phyloP scores from a whole-genome alignment of 495 filamentous ascomycete species.

The Talaromyces borbonicus region DNA sequence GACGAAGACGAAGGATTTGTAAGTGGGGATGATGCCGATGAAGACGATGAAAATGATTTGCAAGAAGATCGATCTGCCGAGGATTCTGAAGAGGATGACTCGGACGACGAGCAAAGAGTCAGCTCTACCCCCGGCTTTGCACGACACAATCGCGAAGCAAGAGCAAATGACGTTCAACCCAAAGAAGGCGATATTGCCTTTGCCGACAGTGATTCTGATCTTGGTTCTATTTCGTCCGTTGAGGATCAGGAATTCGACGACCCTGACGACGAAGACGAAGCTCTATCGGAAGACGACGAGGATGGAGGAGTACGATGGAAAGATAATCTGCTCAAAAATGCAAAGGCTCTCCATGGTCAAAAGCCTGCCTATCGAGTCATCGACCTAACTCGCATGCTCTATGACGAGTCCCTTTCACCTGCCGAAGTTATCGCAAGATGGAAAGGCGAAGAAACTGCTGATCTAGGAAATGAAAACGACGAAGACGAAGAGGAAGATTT shows the following conservation, averaged over 20 bases:
- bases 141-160: slow-evolving; percentile 31
- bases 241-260: slow-evolving; percentile 55
- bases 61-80: slow-evolving; percentile 30
- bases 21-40: slow-evolving; percentile 54
- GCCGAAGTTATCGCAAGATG: slow-evolving; percentile 66
- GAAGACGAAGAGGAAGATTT: slow-evolving; percentile 63
- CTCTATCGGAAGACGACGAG: slow-evolving; percentile 45
- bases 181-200: slow-evolving; percentile 67
- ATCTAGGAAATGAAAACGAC: slow-evolving; percentile 11
- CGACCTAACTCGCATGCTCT: slow-evolving; percentile 79
- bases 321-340: slow-evolving; percentile 68
- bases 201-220: slow-evolving; percentile 90
- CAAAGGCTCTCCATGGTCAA: slow-evolving; percentile 57
- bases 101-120: slow-evolving; percentile 25
- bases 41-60: slow-evolving; percentile 39
- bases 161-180: slow-evolving; percentile 28
- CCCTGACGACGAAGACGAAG: slow-evolving; percentile 38
- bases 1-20: slow-evolving; percentile 53
- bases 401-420: slow-evolving; percentile 70
- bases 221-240: slow-evolving; percentile 76
- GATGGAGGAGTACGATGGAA: slow-evolving; percentile 74
- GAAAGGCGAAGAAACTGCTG: slow-evolving; percentile 50
- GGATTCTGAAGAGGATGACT: slow-evolving; percentile 23
- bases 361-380: slow-evolving; percentile 59
- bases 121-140: slow-evolving; percentile 35